Evolutionary conservation across 345 rosid genomes (phyloP).

Genomic region (Chamaenerion angustifolium): DNA sequence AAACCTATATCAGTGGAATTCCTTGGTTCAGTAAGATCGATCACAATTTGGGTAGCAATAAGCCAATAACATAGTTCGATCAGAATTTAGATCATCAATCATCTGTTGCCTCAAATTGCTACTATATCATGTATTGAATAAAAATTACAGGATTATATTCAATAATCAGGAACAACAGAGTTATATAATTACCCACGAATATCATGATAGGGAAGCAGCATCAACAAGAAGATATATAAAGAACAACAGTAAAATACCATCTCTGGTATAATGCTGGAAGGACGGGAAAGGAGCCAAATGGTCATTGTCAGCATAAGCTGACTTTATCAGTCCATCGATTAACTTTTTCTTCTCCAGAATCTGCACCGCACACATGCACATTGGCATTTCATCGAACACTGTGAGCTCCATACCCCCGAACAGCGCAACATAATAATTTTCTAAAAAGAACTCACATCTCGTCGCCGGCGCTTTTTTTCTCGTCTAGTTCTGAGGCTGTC

Average conservation of each 20-base stretch:
- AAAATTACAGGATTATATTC: no score
- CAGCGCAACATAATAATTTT: no score
- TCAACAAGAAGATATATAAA: neutral
- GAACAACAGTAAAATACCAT: constrained; percentile 25
- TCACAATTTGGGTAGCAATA: neutral
- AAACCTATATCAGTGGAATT: constrained; percentile 23
- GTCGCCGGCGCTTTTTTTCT: constrained; percentile 32
- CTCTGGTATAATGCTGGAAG: constrained; percentile 34
- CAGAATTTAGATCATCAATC: neutral
- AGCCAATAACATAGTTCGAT: neutral
- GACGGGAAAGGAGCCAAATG: constrained; percentile 51
- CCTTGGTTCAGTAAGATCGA: no score
- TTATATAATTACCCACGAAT: neutral
- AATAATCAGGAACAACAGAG: no score
- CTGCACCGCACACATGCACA: constrained; percentile 13
- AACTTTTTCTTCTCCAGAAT: constrained; percentile 57
- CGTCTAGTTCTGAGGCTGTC: constrained; percentile 1
- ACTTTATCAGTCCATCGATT: constrained; percentile 34
- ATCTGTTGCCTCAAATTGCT: no score
- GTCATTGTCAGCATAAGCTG: constrained; percentile 46
- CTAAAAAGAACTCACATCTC: constrained; percentile 11
- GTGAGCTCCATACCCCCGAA: neutral
- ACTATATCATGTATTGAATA: no score
- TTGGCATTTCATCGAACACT: neutral
- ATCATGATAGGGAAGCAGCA: neutral